A percentile compares a stretch with the other conserved stretches of the same genome.
These are phyloP conservation scores for Penicillium griseofulvum DNA, from an alignment of 2,329 filamentous ascomycete species.

Conservation along the genomic window DNA sequence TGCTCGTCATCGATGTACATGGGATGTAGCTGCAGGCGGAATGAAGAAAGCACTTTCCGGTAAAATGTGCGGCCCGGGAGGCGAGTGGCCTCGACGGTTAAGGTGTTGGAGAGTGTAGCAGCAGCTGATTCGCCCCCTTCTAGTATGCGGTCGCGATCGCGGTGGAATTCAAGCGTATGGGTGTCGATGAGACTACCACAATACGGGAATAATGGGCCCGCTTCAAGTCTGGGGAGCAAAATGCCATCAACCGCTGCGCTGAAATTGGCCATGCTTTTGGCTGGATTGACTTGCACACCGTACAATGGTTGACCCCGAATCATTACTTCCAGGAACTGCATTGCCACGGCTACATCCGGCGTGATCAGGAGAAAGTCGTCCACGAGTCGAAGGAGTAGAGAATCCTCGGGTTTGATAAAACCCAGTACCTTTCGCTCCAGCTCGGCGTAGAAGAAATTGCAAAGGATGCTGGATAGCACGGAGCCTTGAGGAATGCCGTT, in stretches of 20 bases:
- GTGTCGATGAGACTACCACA: conserved; percentile 79
- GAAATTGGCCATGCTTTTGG: conserved; percentile 86
- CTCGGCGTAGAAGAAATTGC: conserved; percentile 94
- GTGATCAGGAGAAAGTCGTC: conserved; percentile 94
- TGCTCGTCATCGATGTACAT: conserved; percentile 58
- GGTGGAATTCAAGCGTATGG: conserved; percentile 69
- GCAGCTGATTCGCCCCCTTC: conserved; percentile 52
- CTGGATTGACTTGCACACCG: conserved; percentile 71
- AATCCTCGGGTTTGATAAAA: conserved; percentile 63
- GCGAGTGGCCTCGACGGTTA: conserved; percentile 75
- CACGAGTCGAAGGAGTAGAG: conserved; percentile 74
- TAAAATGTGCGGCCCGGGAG: conserved; percentile 74
- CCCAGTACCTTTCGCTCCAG: conserved; percentile 68
- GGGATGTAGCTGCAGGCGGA: conserved; percentile 77
- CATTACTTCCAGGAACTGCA: conserved; percentile 74
- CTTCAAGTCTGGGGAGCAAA: conserved; percentile 51
- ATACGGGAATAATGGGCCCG: conserved; percentile 68
- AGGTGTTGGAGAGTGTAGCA: conserved; percentile 61
- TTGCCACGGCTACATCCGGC: conserved; percentile 63
- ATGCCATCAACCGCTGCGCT: conserved; percentile 57
- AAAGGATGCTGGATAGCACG: conserved; percentile 78
- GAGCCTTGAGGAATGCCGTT: conserved; percentile 91
- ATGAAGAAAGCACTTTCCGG: conserved; percentile 69
- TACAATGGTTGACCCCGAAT: conserved; percentile 74
- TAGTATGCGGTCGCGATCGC: conserved; percentile 56